phyloP scores from a whole-genome alignment of 1,284 basidiomycete genomes.

The Moniliophthora roreri region DNA sequence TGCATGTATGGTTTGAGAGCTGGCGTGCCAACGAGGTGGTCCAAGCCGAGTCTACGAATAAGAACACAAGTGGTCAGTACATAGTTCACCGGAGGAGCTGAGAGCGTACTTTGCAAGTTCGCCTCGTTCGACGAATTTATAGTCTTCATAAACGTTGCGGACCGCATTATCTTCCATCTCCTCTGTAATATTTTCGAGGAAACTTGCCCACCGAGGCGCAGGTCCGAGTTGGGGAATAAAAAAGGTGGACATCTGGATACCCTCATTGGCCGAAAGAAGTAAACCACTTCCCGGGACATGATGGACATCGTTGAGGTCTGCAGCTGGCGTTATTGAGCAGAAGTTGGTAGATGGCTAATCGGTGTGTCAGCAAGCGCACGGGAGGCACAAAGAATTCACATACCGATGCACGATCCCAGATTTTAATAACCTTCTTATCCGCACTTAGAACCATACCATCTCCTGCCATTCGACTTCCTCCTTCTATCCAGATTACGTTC shows the following conservation, averaged over 20 bases:
- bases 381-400: conserved; percentile 27
- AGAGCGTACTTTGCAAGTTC: conserved; percentile 80
- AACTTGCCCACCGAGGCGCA: conserved; percentile 95
- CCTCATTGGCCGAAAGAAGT: conserved; percentile 89
- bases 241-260: conserved; percentile 88
- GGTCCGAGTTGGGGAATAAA: conserved; percentile 97
- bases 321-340: conserved; percentile 88
- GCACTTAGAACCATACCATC: conserved; percentile 87
- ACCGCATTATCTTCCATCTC: conserved; percentile 89
- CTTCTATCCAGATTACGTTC: conserved; percentile 88
- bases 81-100: conserved; percentile 13
- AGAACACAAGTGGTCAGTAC: conserved; percentile 5
- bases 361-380: conserved; percentile 15
- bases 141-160: conserved; percentile 90
- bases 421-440: conserved; percentile 94
- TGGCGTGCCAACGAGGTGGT: conserved; percentile 92
- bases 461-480: conserved; percentile 78
- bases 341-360: conserved; percentile 83
- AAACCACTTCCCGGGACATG: conserved; percentile 85
- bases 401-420: conserved; percentile 88
- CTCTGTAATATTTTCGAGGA: conserved; percentile 98
- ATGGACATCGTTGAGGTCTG: conserved; percentile 87
- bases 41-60: conserved; percentile 75
- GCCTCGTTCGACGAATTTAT: conserved; percentile 91
- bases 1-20: conserved; percentile 99